phyloP scores from a whole-genome alignment of 768 basidiomycete species.

The Russula sp. region DNA sequence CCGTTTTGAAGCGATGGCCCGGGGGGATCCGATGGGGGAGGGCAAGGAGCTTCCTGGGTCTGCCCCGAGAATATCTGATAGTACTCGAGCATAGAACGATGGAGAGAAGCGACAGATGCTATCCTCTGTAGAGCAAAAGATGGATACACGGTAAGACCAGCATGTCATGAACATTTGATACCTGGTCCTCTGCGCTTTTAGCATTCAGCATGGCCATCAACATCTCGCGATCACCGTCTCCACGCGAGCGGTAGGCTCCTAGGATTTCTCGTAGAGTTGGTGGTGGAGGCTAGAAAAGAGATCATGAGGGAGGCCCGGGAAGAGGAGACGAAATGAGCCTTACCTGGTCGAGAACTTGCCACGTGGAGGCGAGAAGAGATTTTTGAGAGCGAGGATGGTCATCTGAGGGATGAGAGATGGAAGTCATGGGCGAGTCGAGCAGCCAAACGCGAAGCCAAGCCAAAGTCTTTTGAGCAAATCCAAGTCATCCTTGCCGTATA shows the following conservation, averaged over 20 bases:
- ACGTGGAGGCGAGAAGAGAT: conserved; percentile 44
- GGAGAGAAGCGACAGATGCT: conserved; percentile 66
- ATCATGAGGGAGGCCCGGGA: neutral
- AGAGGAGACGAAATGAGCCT: conserved; percentile 4
- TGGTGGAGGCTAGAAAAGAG: conserved; percentile 59
- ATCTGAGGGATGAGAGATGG: conserved; percentile 25
- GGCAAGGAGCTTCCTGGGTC: conserved; percentile 10
- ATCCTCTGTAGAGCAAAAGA: conserved; percentile 50
- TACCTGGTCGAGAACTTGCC: conserved; percentile 50
- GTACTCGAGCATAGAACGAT: conserved; percentile 67
- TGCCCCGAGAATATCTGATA: conserved; percentile 35
- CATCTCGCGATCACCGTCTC: conserved; percentile 91
- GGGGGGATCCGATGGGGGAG: conserved; percentile 17
- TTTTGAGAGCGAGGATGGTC: conserved; percentile 25
- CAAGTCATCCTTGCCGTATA: conserved; percentile 29
- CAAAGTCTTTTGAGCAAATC: conserved; percentile 31
- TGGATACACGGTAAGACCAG: conserved; percentile 7
- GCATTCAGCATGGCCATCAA: conserved; percentile 87
- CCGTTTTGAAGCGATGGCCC: conserved; percentile 8
- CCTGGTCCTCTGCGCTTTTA: conserved; percentile 92
- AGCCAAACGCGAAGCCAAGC: conserved; percentile 3
- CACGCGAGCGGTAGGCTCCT: conserved; percentile 76
- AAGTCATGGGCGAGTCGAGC: conserved; percentile 24
- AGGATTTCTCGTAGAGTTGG: conserved; percentile 85
- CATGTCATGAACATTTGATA: conserved; percentile 37